phyloP scores from a whole-genome alignment of 768 basidiomycete species.

The Chalciporus pseudorubinellus region DNA sequence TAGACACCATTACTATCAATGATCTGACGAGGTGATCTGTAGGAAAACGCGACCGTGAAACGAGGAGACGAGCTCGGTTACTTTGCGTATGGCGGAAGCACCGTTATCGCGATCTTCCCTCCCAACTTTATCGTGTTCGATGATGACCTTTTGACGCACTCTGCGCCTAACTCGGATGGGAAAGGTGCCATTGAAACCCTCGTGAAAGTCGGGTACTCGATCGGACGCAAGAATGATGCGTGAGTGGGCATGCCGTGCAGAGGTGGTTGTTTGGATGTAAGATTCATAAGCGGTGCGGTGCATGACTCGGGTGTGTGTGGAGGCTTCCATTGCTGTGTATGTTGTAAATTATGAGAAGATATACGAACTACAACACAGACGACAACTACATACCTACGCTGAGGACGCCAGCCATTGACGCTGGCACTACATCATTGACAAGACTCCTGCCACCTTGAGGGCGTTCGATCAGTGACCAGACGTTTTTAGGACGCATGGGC shows the following conservation, averaged over 20 bases:
- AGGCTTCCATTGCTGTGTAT: not conserved
- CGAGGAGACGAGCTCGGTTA: constrained; percentile 67
- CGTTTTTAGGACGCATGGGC: too few relatives aligned
- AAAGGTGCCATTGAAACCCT: constrained; percentile 62
- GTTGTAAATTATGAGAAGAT: too few relatives aligned
- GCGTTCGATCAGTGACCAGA: too few relatives aligned
- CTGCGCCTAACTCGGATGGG: constrained; percentile 25
- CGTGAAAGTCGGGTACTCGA: constrained; percentile 44
- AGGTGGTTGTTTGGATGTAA: too few relatives aligned
- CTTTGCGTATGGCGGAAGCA: constrained; percentile 79
- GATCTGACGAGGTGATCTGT: not conserved
- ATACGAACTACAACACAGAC: too few relatives aligned
- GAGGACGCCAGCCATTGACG: too few relatives aligned
- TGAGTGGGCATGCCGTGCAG: too few relatives aligned
- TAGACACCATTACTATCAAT: not conserved
- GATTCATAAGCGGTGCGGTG: too few relatives aligned
- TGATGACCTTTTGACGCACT: constrained; percentile 57
- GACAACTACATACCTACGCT: too few relatives aligned
- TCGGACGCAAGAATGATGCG: constrained; percentile 23
- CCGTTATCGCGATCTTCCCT: constrained; percentile 60
- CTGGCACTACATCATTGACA: too few relatives aligned
- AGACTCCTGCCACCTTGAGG: too few relatives aligned
- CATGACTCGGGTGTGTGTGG: not conserved
- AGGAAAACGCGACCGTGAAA: constrained; percentile 49
- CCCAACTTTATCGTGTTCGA: constrained; percentile 55